These are phyloP conservation scores for Daldinia loculata DNA, from an alignment of 495 filamentous ascomycete genomes.

Conservation along the genomic window DNA sequence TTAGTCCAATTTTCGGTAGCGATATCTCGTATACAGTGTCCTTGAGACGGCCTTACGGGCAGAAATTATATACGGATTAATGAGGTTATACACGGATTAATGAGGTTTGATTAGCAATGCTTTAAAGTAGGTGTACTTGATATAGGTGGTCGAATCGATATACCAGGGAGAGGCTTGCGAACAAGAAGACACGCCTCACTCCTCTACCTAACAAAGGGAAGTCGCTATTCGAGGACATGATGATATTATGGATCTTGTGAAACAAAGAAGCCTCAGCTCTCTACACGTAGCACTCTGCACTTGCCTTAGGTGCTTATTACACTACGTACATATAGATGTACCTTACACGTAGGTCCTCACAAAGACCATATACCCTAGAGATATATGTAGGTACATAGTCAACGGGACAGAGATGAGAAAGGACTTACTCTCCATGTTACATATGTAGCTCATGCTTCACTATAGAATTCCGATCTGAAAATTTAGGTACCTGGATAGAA, in stretches of 20 bases:
- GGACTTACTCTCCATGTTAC: too few relatives aligned
- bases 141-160: neutral
- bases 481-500: neutral
- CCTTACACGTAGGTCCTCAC: neutral
- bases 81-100: neutral
- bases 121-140: neutral
- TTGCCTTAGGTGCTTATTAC: too few relatives aligned
- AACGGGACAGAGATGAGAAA: too few relatives aligned
- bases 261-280: neutral
- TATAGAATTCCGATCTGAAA: too few relatives aligned
- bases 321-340: too few relatives aligned
- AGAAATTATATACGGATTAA: neutral
- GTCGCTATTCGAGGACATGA: neutral
- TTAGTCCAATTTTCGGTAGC: too few relatives aligned
- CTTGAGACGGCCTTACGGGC: neutral
- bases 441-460: too few relatives aligned
- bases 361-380: neutral
- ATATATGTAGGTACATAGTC: neutral
- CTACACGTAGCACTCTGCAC: neutral
- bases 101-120: neutral
- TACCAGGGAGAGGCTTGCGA: neutral
- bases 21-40: neutral
- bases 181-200: neutral
- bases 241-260: neutral
- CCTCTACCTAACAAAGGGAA: neutral